Conservation (phyloP, 805 yeast species). For the Starmera amethionina region DNA sequence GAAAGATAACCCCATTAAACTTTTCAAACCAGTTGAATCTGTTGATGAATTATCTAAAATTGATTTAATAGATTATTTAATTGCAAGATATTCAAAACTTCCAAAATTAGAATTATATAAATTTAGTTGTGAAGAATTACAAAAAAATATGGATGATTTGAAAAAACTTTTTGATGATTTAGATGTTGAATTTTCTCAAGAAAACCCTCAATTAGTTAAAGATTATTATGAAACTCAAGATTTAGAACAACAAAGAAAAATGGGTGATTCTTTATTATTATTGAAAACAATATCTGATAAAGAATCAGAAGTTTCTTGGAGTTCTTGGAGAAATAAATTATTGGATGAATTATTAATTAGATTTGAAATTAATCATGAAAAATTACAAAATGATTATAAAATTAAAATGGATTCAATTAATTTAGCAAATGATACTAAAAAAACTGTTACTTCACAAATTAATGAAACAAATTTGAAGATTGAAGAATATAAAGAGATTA, state of each 20-base stretch:
- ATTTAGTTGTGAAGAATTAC: constrained; percentile 19
- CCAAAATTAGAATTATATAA: constrained; percentile 19
- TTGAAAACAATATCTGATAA: constrained; percentile 19
- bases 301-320: constrained; percentile 17
- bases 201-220: constrained; percentile 17
- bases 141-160: constrained; percentile 16
- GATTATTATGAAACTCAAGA: constrained; percentile 14
- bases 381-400: constrained; percentile 6
- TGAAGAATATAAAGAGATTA: constrained; percentile 3
- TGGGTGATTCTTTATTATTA: constrained; percentile 14
- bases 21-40: constrained; percentile 5
- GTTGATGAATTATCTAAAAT: background rate
- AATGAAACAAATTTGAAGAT: constrained; percentile 1
- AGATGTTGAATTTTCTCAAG: constrained; percentile 15
- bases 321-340: constrained; percentile 16
- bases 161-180: constrained; percentile 14
- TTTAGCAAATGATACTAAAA: too few species aligned
- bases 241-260: constrained; percentile 12
- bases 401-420: background rate
- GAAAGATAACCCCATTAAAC: constrained; percentile 13
- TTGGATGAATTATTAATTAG: constrained; percentile 14
- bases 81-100: constrained; percentile 12
- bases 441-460: background rate
- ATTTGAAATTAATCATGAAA: constrained; percentile 6
- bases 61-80: constrained; percentile 8